These are phyloP conservation scores for Chlamydomonas asymmetrica DNA, from an alignment of 139 green algal species.

Conservation along the genomic window DNA sequence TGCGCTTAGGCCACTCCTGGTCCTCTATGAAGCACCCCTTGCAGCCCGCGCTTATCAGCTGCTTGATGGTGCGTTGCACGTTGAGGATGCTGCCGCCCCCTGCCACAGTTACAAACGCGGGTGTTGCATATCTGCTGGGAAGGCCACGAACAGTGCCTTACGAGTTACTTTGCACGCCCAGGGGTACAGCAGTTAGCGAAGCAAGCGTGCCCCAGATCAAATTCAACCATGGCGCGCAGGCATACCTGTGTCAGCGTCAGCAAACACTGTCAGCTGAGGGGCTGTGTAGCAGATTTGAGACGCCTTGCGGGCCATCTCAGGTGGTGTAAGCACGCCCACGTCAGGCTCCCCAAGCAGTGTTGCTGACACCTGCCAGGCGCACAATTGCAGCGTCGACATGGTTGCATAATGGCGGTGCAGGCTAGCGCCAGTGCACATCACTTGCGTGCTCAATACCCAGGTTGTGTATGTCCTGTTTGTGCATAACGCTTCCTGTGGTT, in stretches of 20 bases:
- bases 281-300: slow-evolving; percentile 58
- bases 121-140: neutral
- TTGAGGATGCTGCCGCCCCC: slow-evolving; percentile 82
- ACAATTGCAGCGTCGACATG: neutral
- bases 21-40: slow-evolving; percentile 83
- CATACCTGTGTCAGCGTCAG: slow-evolving; percentile 77
- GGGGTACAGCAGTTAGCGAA: neutral
- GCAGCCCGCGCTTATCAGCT: slow-evolving; percentile 70
- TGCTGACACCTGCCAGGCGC: slow-evolving; percentile 57
- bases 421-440: neutral
- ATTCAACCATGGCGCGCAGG: neutral
- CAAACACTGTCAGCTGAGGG: slow-evolving; percentile 64
- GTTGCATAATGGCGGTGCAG: neutral
- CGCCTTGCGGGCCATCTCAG: slow-evolving; percentile 73
- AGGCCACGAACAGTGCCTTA: neutral
- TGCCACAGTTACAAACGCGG: slow-evolving; percentile 7
- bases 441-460: neutral
- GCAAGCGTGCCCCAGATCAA: neutral
- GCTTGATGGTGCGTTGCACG: slow-evolving; percentile 79
- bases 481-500: neutral
- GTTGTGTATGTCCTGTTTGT: neutral
- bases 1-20: slow-evolving; percentile 73
- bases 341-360: slow-evolving; percentile 76
- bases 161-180: neutral
- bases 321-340: slow-evolving; percentile 71